A percentile compares a stretch with the other conserved stretches of the same genome.
Evolutionary conservation across 1,284 basidiomycete genomes (phyloP).

Genomic region (Boletus sp.): DNA sequence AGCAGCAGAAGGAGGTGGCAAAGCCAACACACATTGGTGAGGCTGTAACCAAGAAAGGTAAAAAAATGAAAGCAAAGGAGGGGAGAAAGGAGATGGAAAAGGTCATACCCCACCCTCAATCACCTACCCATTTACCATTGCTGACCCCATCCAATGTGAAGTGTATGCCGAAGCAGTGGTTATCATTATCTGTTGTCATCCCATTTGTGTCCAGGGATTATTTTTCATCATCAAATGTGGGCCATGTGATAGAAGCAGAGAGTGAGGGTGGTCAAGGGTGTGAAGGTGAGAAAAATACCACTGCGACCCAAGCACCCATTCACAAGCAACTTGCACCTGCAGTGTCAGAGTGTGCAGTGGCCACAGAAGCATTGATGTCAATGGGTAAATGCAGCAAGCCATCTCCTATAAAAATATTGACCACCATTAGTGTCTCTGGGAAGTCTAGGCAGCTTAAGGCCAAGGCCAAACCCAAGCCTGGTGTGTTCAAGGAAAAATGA

Average conservation of each 20-base stretch:
- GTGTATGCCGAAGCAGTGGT: slow-evolving; percentile 17
- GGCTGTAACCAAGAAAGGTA: background rate
- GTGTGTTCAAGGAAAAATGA: background rate
- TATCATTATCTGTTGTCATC: slow-evolving; percentile 32
- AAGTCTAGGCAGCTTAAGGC: slow-evolving; percentile 5
- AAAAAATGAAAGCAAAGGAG: background rate
- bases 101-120: background rate
- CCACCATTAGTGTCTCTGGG: background rate
- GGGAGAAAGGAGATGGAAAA: background rate
- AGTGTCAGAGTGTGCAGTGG: slow-evolving; percentile 15
- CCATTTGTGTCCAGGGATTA: slow-evolving; percentile 28
- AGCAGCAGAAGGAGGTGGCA: background rate
- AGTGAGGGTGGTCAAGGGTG: background rate
- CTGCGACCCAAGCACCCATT: background rate
- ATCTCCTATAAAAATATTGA: slow-evolving; percentile 4
- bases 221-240: slow-evolving; percentile 22
- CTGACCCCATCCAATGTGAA: slow-evolving; percentile 5
- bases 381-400: slow-evolving; percentile 19
- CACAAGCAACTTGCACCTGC: slow-evolving; percentile 5
- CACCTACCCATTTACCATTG: slow-evolving; percentile 10
- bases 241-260: background rate
- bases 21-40: background rate
- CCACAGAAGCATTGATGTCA: slow-evolving; percentile 21
- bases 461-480: slow-evolving; percentile 8
- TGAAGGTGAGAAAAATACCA: background rate